Base-by-base conservation (phyloP, 164 flowering plant genomes). In the Saururus chinensis region DNA sequence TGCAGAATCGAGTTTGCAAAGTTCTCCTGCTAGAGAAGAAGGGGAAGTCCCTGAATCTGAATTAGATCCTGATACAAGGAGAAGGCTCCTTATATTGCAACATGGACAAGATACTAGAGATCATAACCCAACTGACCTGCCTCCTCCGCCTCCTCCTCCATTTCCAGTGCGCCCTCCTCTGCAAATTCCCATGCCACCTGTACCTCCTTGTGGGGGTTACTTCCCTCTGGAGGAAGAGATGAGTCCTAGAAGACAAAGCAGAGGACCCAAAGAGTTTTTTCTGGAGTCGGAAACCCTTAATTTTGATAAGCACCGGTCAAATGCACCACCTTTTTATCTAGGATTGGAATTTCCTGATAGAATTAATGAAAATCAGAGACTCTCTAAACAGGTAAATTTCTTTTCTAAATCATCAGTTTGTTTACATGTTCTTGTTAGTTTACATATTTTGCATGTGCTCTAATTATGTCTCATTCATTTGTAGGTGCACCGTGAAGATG, bases 1-100 rank as follows among this genome's bases (percentile, higher is more conserved):
- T 57, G 60, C 70, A 58, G 96, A 93, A 62, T 70, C 79, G 53
- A 86, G 78, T 78, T 67, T 81, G 77, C 96, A 86, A 59, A 73
- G 75, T 77, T 92, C 98, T 71, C 95, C 97, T 76, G 91, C 86
- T 37, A 85, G 95, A 71, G 99, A 93, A 78, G 99, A 93, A 73
- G 99, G 99, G 60, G 99, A 93, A 71, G 96, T 93, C 53, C 95
- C 95, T 9, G 99, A 90, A 75, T 90, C 96, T 58, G 99, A 93
- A 80, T 69, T 93, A 72, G 99, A 93, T 81, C 97, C 99, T 59
- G 97, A 95, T 74, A 95, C 96, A 66, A 81, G 99, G 78, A 82
- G 99, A 72, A 76, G 99, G 78, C 92, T 90, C 60, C 88, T 95
- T 22, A 95, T 95, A 56, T 75, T 95, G 82, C 99, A 90, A 62